phyloP scores from a whole-genome alignment of 2,329 filamentous ascomycete genomes.

The Sphaerostilbella broomeana region DNA sequence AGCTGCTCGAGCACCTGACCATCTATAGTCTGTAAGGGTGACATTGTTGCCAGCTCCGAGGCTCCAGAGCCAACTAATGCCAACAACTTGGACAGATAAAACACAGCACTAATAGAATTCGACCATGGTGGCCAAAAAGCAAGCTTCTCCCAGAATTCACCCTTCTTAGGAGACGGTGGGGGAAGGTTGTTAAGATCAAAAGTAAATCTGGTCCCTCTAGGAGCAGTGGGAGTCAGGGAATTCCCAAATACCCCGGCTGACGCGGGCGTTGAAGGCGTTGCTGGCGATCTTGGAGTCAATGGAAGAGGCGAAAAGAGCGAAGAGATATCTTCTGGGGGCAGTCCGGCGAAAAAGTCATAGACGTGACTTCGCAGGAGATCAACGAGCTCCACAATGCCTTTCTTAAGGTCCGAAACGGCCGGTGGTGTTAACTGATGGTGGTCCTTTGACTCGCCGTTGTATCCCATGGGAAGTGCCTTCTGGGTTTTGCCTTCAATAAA shows the following conservation, averaged over 20 bases:
- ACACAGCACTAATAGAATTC: slow-evolving; percentile 85
- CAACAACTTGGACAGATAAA: slow-evolving; percentile 80
- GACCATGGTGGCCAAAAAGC: slow-evolving; percentile 95
- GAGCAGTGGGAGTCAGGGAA: slow-evolving; percentile 46
- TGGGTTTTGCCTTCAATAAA: slow-evolving; percentile 87
- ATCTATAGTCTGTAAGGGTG: slow-evolving; percentile 53
- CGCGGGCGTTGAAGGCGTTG: too few relatives aligned
- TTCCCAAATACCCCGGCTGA: slow-evolving; percentile 26
- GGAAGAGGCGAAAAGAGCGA: slow-evolving; percentile 76
- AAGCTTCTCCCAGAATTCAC: slow-evolving; percentile 86
- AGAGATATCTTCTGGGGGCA: slow-evolving; percentile 86
- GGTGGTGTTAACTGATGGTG: slow-evolving; percentile 75
- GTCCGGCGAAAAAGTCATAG: slow-evolving; percentile 74
- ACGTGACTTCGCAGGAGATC: slow-evolving; percentile 75
- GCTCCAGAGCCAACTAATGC: slow-evolving; percentile 78
- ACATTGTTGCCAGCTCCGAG: slow-evolving; percentile 73
- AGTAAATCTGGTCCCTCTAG: slow-evolving; percentile 68
- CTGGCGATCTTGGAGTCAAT: slow-evolving; percentile 55
- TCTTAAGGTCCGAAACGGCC: slow-evolving; percentile 64
- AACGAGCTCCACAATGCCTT: slow-evolving; percentile 75
- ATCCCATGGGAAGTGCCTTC: slow-evolving; percentile 68
- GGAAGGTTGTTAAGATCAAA: slow-evolving; percentile 74
- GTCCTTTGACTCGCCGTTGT: slow-evolving; percentile 70
- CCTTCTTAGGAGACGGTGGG: slow-evolving; percentile 66
- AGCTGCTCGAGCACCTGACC: slow-evolving; percentile 62